phyloP scores from a whole-genome alignment of 23 red algal species.

The Gracilariopsis chorda region DNA sequence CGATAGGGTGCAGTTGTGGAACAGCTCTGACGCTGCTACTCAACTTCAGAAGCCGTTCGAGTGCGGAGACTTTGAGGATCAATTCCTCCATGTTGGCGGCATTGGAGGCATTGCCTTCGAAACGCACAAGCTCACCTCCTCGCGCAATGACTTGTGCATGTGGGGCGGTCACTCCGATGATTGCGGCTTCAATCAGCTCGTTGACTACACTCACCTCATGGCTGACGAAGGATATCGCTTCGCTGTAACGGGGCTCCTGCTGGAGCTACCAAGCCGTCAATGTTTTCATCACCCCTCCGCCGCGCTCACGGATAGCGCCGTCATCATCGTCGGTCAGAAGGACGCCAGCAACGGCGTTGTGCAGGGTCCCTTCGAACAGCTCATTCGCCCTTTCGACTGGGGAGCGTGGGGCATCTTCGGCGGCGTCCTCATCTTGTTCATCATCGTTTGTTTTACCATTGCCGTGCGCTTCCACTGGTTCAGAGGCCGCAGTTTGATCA shows the following conservation, averaged over 20 bases:
- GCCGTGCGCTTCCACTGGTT: constrained; percentile 40
- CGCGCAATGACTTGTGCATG: constrained; percentile 9
- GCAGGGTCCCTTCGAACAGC: constrained; percentile 15
- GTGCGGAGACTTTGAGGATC: neutral
- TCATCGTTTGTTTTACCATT: constrained; percentile 17
- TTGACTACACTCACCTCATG: neutral
- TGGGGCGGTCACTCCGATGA: constrained; percentile 29
- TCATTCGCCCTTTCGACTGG: neutral
- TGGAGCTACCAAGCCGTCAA: constrained; percentile 17
- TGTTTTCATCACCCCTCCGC: constrained; percentile 6
- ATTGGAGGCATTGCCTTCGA: constrained; percentile 11
- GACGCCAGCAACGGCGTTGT: neutral
- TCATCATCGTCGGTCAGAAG: constrained; percentile 9
- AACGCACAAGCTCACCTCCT: constrained; percentile 3
- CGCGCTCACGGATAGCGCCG: neutral
- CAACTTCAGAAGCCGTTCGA: neutral
- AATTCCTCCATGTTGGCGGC: neutral
- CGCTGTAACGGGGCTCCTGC: constrained; percentile 7
- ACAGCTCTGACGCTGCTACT: neutral
- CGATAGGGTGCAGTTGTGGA: neutral
- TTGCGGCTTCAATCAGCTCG: constrained; percentile 35
- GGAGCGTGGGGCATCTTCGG: constrained; percentile 42
- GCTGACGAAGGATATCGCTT: neutral
- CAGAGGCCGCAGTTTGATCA: constrained; percentile 8
- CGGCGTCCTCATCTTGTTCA: constrained; percentile 1